Base-by-base conservation (phyloP, 805 yeast genomes). In the Candida silvicultrix region DNA sequence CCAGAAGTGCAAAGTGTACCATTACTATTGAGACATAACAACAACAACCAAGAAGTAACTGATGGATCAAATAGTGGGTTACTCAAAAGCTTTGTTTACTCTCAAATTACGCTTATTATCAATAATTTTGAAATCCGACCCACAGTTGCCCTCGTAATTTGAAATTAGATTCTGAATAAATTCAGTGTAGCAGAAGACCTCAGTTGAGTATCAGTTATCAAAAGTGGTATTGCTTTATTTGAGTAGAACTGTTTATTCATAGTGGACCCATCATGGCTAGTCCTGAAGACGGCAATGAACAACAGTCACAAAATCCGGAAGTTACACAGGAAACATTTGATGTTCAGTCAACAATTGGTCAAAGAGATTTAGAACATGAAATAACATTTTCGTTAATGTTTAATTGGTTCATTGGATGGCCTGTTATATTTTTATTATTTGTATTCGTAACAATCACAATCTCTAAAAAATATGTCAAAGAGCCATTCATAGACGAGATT, bases 401-500 rank as follows among this genome's bases (percentile, higher is more conserved):
- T 32, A 52, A 59, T 23, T 69, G 70, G 62, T 48, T 70, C 16
- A 43, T 67, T 1, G 51, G 55, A 1, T 64, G 65, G 50, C 69
- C 70, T 2, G 9, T 61, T 0, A 43, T 65, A 19, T 19, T 60
- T 3, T 21, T 67, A 11, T 51, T 54, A 23, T 66, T 62, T 31
- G 31, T 51, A 3, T 21, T 52, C 6, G 51, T 66, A 16, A 66
- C 68, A 14, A 56, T 52, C 42, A 50, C 49, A 19, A 46, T 66
- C 2, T 59, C 67, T 4, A 59, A 58, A 2, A 51, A 47, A 23
- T 58, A 58, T 11, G 60, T 64, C 2, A 63, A 68, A 5, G 62
- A 59, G 20, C 57, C 54, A 18, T 70, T 69, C 50, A 70, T 70
- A 11, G 96, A 94, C 67, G 99, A 94, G 63, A 71, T 77, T 12